Percentiles rank a stretch among this genome's conserved stretches.
Evolutionary conservation across 169 alveolate genomes (phyloP).

Genomic region (Babesia bovis): DNA sequence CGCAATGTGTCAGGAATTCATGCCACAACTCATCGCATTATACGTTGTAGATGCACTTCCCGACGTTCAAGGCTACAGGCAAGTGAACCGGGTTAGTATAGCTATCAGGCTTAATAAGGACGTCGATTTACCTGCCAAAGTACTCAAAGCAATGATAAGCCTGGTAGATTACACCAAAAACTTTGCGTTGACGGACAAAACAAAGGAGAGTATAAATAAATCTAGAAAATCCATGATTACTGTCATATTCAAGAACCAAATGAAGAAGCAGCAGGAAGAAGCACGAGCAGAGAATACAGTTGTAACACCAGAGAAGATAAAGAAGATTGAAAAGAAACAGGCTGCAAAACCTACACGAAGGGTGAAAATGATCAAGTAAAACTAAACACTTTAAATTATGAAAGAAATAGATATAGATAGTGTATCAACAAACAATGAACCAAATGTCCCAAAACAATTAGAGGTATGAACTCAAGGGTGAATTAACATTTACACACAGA

Average conservation of each 20-base stretch:
- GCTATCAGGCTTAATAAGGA: conserved; percentile 2
- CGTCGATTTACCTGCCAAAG: neutral
- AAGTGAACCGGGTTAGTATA: neutral
- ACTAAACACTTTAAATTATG: neutral
- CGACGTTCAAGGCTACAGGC: conserved; percentile 1
- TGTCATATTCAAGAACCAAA: conserved; percentile 22
- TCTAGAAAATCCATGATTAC: conserved; percentile 28
- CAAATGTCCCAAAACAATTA: conserved; percentile 49
- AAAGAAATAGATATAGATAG: neutral
- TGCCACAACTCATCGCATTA: conserved; percentile 37
- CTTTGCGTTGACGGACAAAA: conserved; percentile 29
- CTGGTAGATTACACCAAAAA: conserved; percentile 60
- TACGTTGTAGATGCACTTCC: conserved; percentile 38
- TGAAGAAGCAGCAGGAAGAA: conserved; percentile 23
- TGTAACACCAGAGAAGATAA: conserved; percentile 23
- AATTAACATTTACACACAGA: conserved; percentile 9
- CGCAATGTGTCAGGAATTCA: conserved; percentile 15
- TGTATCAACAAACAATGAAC: conserved; percentile 48
- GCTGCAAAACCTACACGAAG: conserved; percentile 13
- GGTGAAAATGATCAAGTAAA: conserved; percentile 20
- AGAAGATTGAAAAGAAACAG: conserved; percentile 44
- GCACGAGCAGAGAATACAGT: conserved; percentile 7
- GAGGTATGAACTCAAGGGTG: conserved; percentile 14
- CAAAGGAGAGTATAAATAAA: conserved; percentile 27
- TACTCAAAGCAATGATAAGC: conserved; percentile 16